phyloP scores from a whole-genome alignment of 2,329 filamentous ascomycete genomes.

The Mollisiaceae sp. region DNA sequence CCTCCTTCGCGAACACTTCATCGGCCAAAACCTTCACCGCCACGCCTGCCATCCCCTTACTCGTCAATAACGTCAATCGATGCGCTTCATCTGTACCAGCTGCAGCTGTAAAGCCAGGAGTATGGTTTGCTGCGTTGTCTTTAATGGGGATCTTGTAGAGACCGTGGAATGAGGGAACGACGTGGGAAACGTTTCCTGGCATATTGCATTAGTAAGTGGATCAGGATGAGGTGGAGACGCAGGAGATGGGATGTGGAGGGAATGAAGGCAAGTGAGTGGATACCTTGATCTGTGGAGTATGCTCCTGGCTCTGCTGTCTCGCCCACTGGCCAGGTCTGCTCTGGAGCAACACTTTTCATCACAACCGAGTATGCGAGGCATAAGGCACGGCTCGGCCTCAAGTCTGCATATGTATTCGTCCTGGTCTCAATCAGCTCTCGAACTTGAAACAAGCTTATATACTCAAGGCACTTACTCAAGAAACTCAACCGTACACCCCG shows the following conservation, averaged over 20 bases:
- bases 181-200: slow-evolving; percentile 32
- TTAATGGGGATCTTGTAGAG: slow-evolving; percentile 22
- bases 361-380: slow-evolving; percentile 29
- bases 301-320: slow-evolving; percentile 23
- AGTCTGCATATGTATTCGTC: slow-evolving; percentile 32
- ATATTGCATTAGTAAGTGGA: not conserved
- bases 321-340: slow-evolving; percentile 16
- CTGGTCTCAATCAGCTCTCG: slow-evolving; percentile 17
- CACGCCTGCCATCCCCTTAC: slow-evolving; percentile 40
- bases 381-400: slow-evolving; percentile 29
- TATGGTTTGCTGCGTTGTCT: slow-evolving; percentile 38
- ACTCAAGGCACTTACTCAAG: slow-evolving; percentile 38
- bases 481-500: slow-evolving; percentile 37
- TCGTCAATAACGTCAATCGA: slow-evolving; percentile 20
- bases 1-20: slow-evolving; percentile 6
- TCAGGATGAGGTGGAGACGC: too few relatives aligned
- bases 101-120: slow-evolving; percentile 24
- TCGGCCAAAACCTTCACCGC: slow-evolving; percentile 29
- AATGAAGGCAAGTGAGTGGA: slow-evolving; percentile 7
- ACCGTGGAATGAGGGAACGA: slow-evolving; percentile 26
- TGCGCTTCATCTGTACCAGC: slow-evolving; percentile 37
- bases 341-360: slow-evolving; percentile 25
- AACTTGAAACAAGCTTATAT: not conserved
- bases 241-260: not conserved
- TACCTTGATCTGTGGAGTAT: slow-evolving; percentile 40